Base-by-base conservation (phyloP, 805 yeast species). In the Clavispora phyllophila region DNA sequence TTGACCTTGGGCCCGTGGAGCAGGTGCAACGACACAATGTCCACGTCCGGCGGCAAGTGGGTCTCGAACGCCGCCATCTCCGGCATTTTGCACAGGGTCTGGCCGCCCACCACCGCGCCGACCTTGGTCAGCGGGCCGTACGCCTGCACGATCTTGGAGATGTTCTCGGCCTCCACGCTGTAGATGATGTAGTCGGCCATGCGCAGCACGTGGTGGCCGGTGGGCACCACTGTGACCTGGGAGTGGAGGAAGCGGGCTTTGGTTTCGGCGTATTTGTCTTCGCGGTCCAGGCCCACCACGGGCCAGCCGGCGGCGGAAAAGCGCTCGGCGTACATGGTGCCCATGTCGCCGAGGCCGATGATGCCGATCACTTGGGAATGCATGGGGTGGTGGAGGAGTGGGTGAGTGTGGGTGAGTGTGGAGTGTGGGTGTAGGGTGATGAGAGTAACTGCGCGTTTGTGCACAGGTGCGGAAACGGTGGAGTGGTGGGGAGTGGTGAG, bases 281-380 rank as follows among this genome's bases (percentile, higher is more conserved):
- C 93, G 43, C 84, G 68, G 56, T 90, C 97, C 61, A 96, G 87
- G 3, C 95, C 96, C 39, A 85, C 81, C 2, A 89, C 96, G 25
- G 60, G 75, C 96, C 96, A 88, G 2, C 97, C 97, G 2, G 88
- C 90, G 40, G 75, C 73, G 23, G 87, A 72, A 55, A 93, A 82
- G 41, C 83, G 66, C 17, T 74, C 70, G 43, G 98, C 97, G 57
- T 93, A 93, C 54, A 93, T 65, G 28, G 78, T 67, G 7, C 99
- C 99, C 99, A 93, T 93, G 61, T 91, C 98, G 24, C 99, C 99
- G 27, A 91, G 75, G 3, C 99, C 99, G 46, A 93, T 90, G 49
- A 93, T 85, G 2, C 99, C 99, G 36, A 93, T 76, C 17, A 70
- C 71, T 58, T 83, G 84, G 17, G 68, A 49, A 12, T 34, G 28